Evolutionary conservation across 208 protist species (phyloP).

Genomic region (Eutreptiella sp.): DNA sequence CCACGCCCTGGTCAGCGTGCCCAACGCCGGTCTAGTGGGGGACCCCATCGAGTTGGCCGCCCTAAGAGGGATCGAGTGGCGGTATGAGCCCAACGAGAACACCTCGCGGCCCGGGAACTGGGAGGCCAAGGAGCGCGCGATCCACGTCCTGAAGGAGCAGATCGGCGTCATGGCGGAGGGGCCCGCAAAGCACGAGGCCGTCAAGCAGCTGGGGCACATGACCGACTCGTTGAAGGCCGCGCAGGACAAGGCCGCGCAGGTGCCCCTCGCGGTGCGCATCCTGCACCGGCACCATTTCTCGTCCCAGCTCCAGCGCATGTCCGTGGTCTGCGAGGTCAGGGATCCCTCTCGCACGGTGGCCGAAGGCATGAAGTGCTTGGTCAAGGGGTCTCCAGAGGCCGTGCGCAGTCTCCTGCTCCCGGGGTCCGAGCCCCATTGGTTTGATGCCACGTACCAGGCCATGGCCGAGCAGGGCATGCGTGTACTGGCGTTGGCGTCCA

Average conservation of each 20-base stretch:
- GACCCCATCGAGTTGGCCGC: slow-evolving; percentile 94
- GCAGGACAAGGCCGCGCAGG: slow-evolving; percentile 48
- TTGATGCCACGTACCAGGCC: slow-evolving; percentile 60
- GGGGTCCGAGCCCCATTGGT: slow-evolving; percentile 59
- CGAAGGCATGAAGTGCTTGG: no score
- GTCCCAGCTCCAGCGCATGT: slow-evolving; percentile 67
- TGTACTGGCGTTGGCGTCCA: slow-evolving; percentile 92
- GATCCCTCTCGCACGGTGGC: no score
- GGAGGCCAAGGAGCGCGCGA: slow-evolving; percentile 13
- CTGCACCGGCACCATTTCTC: slow-evolving; percentile 60
- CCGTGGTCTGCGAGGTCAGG: slow-evolving; percentile 38
- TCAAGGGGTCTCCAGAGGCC: slow-evolving; percentile 92
- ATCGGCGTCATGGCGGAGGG: slow-evolving; percentile 69
- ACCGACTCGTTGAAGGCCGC: slow-evolving; percentile 32
- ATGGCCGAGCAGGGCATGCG: slow-evolving; percentile 84
- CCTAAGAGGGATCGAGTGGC: slow-evolving; percentile 75
- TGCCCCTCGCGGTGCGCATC: slow-evolving; percentile 23
- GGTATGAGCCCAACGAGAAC: slow-evolving; percentile 54
- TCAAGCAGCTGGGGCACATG: slow-evolving; percentile 82
- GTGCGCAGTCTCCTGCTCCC: slow-evolving; percentile 77
- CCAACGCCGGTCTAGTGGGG: slow-evolving; percentile 75
- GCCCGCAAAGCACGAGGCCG: slow-evolving; percentile 84
- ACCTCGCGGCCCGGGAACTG: slow-evolving; percentile 53
- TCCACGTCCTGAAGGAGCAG: slow-evolving; percentile 9
- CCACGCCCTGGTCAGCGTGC: slow-evolving; percentile 74